phyloP scores from a whole-genome alignment of 2,329 filamentous ascomycete species.

The Tolypocladium sp. region DNA sequence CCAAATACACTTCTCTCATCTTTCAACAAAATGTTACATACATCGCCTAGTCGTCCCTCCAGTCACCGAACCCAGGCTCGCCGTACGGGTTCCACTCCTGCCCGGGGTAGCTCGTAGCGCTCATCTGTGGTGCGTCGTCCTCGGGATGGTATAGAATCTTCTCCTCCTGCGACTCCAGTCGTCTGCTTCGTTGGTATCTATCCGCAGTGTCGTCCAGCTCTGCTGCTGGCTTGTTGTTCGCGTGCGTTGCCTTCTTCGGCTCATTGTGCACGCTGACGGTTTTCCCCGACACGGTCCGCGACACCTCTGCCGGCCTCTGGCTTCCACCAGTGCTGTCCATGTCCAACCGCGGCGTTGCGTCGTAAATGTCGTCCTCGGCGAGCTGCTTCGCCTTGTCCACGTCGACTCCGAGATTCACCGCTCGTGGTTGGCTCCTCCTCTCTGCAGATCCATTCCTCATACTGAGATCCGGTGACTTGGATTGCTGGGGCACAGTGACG shows the following conservation, averaged over 20 bases:
- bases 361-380: slow-evolving; percentile 23
- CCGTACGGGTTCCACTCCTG: slow-evolving; percentile 59
- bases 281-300: slow-evolving; percentile 1
- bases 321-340: background rate
- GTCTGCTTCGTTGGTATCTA: slow-evolving; percentile 33
- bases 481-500: background rate
- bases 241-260: slow-evolving; percentile 1
- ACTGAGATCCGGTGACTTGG: background rate
- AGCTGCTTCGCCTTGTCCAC: slow-evolving; percentile 6
- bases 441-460: background rate
- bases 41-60: slow-evolving; percentile 8
- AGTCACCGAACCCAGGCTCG: slow-evolving; percentile 19
- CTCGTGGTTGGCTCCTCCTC: background rate
- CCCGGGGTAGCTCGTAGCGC: slow-evolving; percentile 58
- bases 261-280: background rate
- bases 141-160: slow-evolving; percentile 37
- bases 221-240: slow-evolving; percentile 9
- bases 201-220: slow-evolving; percentile 34
- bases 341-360: slow-evolving; percentile 18
- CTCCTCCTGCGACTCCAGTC: slow-evolving; percentile 39
- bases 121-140: slow-evolving; percentile 46
- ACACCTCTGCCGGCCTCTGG: background rate
- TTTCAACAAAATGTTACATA: background rate
- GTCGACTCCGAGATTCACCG: slow-evolving; percentile 1
- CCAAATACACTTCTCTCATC: background rate